These are phyloP conservation scores for Saturnispora sanitii DNA, from an alignment of 805 yeast species.

Conservation along the genomic window DNA sequence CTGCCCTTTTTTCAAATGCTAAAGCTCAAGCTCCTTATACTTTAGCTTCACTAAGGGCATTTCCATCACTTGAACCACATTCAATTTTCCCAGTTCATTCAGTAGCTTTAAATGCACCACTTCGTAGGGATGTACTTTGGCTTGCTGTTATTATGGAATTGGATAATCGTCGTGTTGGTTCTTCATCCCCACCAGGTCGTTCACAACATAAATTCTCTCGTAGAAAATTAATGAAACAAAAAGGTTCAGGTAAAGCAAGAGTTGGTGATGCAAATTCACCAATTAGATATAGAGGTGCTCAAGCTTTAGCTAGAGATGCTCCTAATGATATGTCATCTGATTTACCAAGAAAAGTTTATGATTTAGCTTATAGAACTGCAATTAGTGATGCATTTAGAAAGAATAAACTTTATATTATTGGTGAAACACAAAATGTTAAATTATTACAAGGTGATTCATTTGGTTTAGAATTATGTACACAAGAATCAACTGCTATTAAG, in stretches of 20 bases:
- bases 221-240: constrained; percentile 76
- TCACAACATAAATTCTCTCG: constrained; percentile 79
- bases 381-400: constrained; percentile 69
- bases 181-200: constrained; percentile 80
- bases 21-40: constrained; percentile 57
- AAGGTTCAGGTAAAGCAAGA: constrained; percentile 93
- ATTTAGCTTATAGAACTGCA: constrained; percentile 71
- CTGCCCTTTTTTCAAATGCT: constrained; percentile 21
- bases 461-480: constrained; percentile 21
- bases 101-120: constrained; percentile 56
- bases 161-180: constrained; percentile 80
- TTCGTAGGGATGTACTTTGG: constrained; percentile 91
- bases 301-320: constrained; percentile 82
- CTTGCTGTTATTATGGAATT: constrained; percentile 88
- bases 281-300: constrained; percentile 77
- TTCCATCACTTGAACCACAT: constrained; percentile 87
- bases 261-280: constrained; percentile 96
- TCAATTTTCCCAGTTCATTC: constrained; percentile 68
- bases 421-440: constrained; percentile 23
- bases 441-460: constrained; percentile 22
- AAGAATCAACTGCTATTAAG: constrained; percentile 23
- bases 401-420: constrained; percentile 66
- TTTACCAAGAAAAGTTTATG: constrained; percentile 64
- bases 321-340: constrained; percentile 82
- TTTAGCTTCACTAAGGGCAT: constrained; percentile 65